These are phyloP conservation scores for Aspergillus cejpii DNA, from an alignment of 2,329 filamentous ascomycete species.

Conservation along the genomic window DNA sequence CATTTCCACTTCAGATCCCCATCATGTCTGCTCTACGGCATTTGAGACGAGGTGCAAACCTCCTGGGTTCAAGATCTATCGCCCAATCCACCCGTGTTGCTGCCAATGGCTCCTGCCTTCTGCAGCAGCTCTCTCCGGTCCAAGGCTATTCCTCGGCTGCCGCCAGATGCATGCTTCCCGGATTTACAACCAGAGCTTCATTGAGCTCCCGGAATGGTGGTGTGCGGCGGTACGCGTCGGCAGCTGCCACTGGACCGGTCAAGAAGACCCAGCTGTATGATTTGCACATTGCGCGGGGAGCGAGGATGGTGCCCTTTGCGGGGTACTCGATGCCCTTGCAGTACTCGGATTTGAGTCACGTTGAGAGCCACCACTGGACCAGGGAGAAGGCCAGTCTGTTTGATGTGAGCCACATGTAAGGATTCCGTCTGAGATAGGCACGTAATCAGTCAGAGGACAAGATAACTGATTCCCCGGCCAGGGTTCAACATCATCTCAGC, in stretches of 20 bases:
- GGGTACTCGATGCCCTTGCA: slow-evolving; percentile 90
- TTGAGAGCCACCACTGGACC: slow-evolving; percentile 84
- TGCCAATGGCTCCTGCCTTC: slow-evolving; percentile 28
- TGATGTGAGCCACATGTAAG: slow-evolving; percentile 92
- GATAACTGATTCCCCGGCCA: slow-evolving; percentile 19
- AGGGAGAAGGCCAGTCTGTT: slow-evolving; percentile 83
- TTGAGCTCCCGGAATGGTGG: slow-evolving; percentile 11
- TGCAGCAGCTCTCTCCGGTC: slow-evolving; percentile 25
- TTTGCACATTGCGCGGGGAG: slow-evolving; percentile 68
- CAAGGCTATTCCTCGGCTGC: slow-evolving; percentile 19
- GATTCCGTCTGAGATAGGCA: slow-evolving; percentile 1
- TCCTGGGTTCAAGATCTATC: slow-evolving; percentile 24
- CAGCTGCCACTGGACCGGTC: slow-evolving; percentile 19
- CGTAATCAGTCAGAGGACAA: not conserved
- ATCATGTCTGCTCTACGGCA: slow-evolving; percentile 28
- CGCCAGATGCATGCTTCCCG: slow-evolving; percentile 7
- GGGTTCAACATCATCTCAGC: slow-evolving; percentile 73
- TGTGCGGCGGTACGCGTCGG: slow-evolving; percentile 33
- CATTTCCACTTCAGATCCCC: slow-evolving; percentile 3
- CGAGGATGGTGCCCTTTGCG: slow-evolving; percentile 94
- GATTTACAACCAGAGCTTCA: slow-evolving; percentile 6
- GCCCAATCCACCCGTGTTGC: slow-evolving; percentile 22
- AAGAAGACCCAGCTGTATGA: slow-evolving; percentile 66
- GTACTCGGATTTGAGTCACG: slow-evolving; percentile 69
- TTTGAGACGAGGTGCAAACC: slow-evolving; percentile 27